Conservation (phyloP, 352 stramenopile genomes). For the Pythium oligandrum region DNA sequence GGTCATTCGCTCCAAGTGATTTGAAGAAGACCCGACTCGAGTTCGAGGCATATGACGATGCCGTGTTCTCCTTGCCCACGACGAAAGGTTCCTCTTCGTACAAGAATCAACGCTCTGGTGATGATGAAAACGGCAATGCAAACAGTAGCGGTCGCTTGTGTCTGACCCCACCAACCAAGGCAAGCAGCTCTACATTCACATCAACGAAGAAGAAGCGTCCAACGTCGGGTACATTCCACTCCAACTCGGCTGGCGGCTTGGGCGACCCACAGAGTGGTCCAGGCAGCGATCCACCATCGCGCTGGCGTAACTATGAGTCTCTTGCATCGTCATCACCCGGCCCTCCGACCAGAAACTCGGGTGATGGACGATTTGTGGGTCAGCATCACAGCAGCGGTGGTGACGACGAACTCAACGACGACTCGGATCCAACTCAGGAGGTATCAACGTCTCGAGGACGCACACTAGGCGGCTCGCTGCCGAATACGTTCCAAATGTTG, state of each 20-base stretch:
- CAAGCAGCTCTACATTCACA: constrained; percentile 20
- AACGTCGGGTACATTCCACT: no score
- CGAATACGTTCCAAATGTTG: constrained; percentile 49
- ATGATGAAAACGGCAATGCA: no score
- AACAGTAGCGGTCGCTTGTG: constrained; percentile 20
- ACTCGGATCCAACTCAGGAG: constrained; percentile 1
- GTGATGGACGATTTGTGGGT: not conserved
- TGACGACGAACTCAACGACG: constrained; percentile 3
- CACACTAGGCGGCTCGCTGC: constrained; percentile 52
- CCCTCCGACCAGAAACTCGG: constrained; percentile 5
- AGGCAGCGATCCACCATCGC: no score
- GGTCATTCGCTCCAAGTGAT: constrained; percentile 41
- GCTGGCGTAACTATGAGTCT: not conserved
- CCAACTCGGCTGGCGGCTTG: not conserved
- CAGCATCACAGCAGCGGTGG: constrained; percentile 1
- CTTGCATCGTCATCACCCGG: constrained; percentile 5
- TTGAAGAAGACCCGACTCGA: constrained; percentile 38
- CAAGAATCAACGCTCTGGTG: no score
- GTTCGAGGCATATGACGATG: constrained; percentile 70
- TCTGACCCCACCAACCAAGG: constrained; percentile 45
- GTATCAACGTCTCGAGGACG: constrained; percentile 5
- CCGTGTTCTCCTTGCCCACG: constrained; percentile 48
- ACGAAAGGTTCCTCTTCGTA: not conserved
- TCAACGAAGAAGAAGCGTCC: constrained; percentile 3
- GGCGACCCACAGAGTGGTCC: not conserved